These are phyloP conservation scores for Arthroderma sp. DNA, from an alignment of 2,329 filamentous ascomycete genomes.

Conservation along the genomic window DNA sequence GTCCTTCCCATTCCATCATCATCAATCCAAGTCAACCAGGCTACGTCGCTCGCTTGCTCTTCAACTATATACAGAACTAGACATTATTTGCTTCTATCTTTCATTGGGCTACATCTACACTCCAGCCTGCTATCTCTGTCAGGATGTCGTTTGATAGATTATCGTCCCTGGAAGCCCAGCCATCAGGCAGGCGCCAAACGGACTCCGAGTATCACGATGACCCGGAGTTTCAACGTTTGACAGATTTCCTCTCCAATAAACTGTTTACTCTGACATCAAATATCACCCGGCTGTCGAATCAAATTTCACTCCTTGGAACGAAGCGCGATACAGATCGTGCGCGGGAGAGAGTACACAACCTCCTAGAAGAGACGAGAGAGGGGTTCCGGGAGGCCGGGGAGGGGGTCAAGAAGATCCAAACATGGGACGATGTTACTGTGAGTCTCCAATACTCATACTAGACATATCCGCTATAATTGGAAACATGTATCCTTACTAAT, in stretches of 20 bases:
- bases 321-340: slow-evolving; percentile 83
- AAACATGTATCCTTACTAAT: neutral
- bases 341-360: slow-evolving; percentile 76
- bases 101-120: neutral
- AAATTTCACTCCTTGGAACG: slow-evolving; percentile 76
- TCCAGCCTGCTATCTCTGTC: too few relatives aligned
- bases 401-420: slow-evolving; percentile 81
- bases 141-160: slow-evolving; percentile 89
- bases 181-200: slow-evolving; percentile 53
- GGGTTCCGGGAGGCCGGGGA: slow-evolving; percentile 88
- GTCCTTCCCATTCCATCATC: neutral
- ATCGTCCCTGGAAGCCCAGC: slow-evolving; percentile 69
- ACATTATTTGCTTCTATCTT: neutral
- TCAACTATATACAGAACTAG: neutral
- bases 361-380: slow-evolving; percentile 73
- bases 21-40: neutral
- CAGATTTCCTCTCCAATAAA: slow-evolving; percentile 72
- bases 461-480: neutral
- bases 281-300: slow-evolving; percentile 70
- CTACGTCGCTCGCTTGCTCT: neutral
- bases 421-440: slow-evolving; percentile 74
- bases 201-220: slow-evolving; percentile 75
- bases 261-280: slow-evolving; percentile 82
- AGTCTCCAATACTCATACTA: slow-evolving; percentile 17
- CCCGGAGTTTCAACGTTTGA: slow-evolving; percentile 76